Evolutionary conservation across 345 rosid genomes (phyloP).

Genomic region (Cardamine occulta): DNA sequence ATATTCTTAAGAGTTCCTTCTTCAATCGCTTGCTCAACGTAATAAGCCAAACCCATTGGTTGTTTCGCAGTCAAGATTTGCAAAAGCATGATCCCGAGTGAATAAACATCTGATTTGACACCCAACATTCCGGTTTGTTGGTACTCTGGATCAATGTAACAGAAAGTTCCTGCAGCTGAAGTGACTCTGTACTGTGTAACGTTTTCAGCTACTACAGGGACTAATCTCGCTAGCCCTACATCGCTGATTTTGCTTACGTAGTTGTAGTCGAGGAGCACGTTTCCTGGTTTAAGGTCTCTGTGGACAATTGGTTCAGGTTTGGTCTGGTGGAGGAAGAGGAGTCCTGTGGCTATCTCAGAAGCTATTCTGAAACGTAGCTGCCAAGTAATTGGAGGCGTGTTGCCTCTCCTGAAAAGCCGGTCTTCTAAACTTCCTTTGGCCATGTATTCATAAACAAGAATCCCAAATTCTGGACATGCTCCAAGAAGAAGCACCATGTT

Average conservation of each 20-base stretch:
- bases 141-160: constrained; percentile 96
- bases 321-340: constrained; percentile 87
- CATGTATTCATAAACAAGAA: constrained; percentile 90
- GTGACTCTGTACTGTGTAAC: constrained; percentile 77
- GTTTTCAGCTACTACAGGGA: constrained; percentile 81
- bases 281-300: constrained; percentile 91
- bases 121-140: constrained; percentile 97
- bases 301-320: constrained; percentile 96
- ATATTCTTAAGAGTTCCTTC: constrained; percentile 54
- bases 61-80: constrained; percentile 78
- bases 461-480: constrained; percentile 90
- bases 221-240: constrained; percentile 87
- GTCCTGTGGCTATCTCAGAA: constrained; percentile 80
- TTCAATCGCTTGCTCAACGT: constrained; percentile 61
- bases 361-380: constrained; percentile 86
- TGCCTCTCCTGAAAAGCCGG: constrained; percentile 60
- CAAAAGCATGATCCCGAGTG: constrained; percentile 80
- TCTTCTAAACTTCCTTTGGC: constrained; percentile 91
- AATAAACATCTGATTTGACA: constrained; percentile 85
- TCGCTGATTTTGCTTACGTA: constrained; percentile 84
- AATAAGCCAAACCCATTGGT: constrained; percentile 82
- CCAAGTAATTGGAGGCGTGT: constrained; percentile 73
- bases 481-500: constrained; percentile 96
- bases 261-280: constrained; percentile 77
- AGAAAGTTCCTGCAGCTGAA: constrained; percentile 91